Base-by-base conservation (phyloP, 129 eudicot species). In the Chrysanthemum seticuspe region DNA sequence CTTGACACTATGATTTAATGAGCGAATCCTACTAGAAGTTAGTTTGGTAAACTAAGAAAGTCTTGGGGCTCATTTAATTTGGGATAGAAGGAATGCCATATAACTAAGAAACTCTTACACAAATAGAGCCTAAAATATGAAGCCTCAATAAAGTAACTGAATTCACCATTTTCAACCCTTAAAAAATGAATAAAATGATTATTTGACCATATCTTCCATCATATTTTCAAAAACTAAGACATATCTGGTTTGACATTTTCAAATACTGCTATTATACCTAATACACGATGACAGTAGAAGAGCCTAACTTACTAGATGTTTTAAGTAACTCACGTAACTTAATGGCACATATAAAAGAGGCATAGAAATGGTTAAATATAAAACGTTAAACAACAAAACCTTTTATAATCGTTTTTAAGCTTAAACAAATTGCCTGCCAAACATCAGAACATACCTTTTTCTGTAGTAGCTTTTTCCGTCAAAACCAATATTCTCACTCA, bases 381-480 rank as follows among this genome's bases (percentile, higher is more conserved):
- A 0, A 29, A 29, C 4, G 4, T 29, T 40, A 6, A 40, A 1
- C 47, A 7, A 40, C 47, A 40, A 40, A 8, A 40, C 47, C 10
- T 40, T 40, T 40, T 23, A 23, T 1, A 74, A 63, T 29, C 25
- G 21, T 14, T 36, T 45, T 2, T 67, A 36, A 75, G 31, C 13
- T 59, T 18, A 54, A 47, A 31, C 64, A 69, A 60, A 62, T 19
- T 51, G 51, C 10, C 71, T 44, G 61, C n/a, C n/a, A n/a, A n/a
- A n/a, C n/a, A n/a, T n/a, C n/a, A n/a, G n/a, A 13, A 75, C 87
- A 14, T 47, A 94, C 98, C 97, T 88, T 94, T 86, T 94, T 90
- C 10, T 87, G 93, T 76, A 94, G 71, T 27, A 94, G 93, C 78
- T 90, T 94, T 85, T 94, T 94, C 97, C 98, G 90, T 88, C 88